Evolutionary conservation across 495 filamentous ascomycete species (phyloP).

Genomic region (Hypoxylon perforatum): DNA sequence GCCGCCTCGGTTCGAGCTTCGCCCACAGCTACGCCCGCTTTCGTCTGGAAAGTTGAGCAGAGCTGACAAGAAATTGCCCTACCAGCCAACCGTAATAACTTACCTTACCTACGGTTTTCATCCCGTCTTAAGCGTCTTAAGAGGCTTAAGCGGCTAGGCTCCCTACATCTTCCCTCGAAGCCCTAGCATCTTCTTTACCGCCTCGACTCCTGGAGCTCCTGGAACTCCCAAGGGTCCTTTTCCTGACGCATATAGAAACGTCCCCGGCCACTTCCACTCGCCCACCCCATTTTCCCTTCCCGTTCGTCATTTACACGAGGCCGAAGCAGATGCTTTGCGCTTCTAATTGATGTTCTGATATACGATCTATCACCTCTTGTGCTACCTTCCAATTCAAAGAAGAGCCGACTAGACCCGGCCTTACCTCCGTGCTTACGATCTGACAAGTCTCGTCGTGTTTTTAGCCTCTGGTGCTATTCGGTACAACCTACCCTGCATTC

Average conservation of each 20-base stretch:
- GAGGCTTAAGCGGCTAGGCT: conserved; percentile 19
- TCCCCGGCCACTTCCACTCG: conserved; percentile 21
- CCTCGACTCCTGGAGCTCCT: conserved; percentile 27
- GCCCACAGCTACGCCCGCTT: conserved; percentile 40
- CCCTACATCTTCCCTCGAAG: conserved; percentile 21
- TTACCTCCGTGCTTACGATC: conserved; percentile 39
- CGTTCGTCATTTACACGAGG: conserved; percentile 13
- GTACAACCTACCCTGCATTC: conserved; percentile 33
- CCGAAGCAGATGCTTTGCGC: conserved; percentile 18
- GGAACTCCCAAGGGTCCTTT: conserved; percentile 6
- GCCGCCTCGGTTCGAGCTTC: conserved; percentile 35
- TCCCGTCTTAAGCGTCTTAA: conserved; percentile 30
- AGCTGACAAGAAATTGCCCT: conserved; percentile 34
- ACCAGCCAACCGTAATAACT: conserved; percentile 11
- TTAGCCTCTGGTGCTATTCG: conserved; percentile 33
- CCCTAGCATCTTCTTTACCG: conserved; percentile 35
- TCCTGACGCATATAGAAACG: conserved; percentile 7
- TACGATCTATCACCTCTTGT: conserved; percentile 39
- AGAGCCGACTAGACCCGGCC: conserved; percentile 40
- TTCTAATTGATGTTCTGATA: conserved; percentile 30
- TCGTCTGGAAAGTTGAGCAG: conserved; percentile 33
- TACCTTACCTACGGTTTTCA: conserved; percentile 32
- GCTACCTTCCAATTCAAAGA: conserved; percentile 26
- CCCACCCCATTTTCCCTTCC: conserved; percentile 10
- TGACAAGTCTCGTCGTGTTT: conserved; percentile 42